phyloP scores from a whole-genome alignment of 208 protist species.

The Ichthyophonus hoferi region DNA sequence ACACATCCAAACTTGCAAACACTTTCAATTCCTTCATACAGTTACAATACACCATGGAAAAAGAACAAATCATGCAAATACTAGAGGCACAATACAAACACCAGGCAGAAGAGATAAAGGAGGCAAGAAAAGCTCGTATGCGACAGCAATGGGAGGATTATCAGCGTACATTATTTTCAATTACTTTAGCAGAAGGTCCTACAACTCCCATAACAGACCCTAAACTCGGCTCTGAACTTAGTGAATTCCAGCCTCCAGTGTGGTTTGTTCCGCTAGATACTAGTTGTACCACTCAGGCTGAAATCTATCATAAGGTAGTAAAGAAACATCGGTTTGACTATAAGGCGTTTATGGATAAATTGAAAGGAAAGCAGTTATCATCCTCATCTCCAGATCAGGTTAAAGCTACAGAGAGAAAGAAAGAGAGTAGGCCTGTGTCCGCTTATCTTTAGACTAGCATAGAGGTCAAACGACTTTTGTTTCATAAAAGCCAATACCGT shows the following conservation, averaged over 20 bases:
- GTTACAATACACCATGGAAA: neutral
- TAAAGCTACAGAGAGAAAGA: no score
- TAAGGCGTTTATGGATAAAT: neutral
- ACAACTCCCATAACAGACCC: neutral
- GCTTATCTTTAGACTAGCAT: no score
- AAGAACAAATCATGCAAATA: neutral
- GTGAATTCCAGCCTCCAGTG: neutral
- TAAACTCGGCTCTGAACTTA: neutral
- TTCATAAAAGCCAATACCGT: no score
- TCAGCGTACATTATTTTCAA: neutral
- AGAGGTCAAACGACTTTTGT: no score
- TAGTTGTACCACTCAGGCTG: neutral
- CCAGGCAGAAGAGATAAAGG: neutral
- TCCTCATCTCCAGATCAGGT: no score
- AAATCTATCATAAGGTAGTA: neutral
- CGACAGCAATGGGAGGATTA: neutral
- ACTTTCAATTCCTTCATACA: neutral
- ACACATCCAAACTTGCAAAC: neutral
- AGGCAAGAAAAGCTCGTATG: neutral
- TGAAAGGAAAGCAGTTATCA: no score
- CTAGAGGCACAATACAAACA: neutral
- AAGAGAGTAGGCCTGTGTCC: no score
- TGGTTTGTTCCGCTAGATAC: neutral
- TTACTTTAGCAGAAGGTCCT: neutral
- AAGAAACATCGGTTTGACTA: neutral